Evolutionary conservation across 352 stramenopile genomes (phyloP).

Genomic region (Pythium aquatile): DNA sequence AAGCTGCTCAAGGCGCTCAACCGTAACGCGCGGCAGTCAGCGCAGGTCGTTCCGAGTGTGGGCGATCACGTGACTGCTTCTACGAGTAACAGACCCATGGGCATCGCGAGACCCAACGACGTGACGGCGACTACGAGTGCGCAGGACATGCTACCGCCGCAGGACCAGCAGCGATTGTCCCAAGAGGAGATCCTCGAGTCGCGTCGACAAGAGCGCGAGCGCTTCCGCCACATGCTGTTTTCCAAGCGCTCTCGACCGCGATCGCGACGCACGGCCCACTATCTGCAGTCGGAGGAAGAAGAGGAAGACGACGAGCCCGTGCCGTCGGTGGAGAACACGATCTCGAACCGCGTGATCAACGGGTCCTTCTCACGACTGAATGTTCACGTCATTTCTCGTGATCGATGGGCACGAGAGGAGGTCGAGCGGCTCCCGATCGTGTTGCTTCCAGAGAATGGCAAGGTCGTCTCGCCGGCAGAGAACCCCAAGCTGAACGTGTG

Average conservation of each 20-base stretch:
- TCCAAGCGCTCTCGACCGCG: conserved; percentile 31
- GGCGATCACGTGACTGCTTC: not conserved
- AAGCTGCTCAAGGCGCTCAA: conserved; percentile 71
- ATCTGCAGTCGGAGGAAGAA: conserved; percentile 41
- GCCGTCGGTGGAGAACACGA: conserved; percentile 71
- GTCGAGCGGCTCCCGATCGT: conserved; percentile 68
- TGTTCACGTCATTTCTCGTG: conserved; percentile 71
- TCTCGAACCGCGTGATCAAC: conserved; percentile 81
- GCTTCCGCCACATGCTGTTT: conserved; percentile 64
- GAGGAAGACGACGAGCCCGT: conserved; percentile 71
- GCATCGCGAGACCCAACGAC: not conserved
- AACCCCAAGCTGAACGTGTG: conserved; percentile 78
- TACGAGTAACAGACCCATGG: not conserved
- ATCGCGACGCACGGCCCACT: conserved; percentile 45
- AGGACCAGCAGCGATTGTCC: conserved; percentile 32
- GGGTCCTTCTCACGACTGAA: conserved; percentile 74
- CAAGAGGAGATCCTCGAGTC: conserved; percentile 77
- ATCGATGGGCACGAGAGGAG: conserved; percentile 70
- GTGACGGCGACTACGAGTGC: not conserved
- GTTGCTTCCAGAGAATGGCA: conserved; percentile 64
- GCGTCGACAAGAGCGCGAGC: conserved; percentile 61
- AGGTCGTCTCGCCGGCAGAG: conserved; percentile 62
- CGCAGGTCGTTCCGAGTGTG: conserved; percentile 1
- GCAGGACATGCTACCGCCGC: not conserved
- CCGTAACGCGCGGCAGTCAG: conserved; percentile 25